Evolutionary conservation across 2,329 filamentous ascomycete genomes (phyloP).

Genomic region (Verruconis gallopava): DNA sequence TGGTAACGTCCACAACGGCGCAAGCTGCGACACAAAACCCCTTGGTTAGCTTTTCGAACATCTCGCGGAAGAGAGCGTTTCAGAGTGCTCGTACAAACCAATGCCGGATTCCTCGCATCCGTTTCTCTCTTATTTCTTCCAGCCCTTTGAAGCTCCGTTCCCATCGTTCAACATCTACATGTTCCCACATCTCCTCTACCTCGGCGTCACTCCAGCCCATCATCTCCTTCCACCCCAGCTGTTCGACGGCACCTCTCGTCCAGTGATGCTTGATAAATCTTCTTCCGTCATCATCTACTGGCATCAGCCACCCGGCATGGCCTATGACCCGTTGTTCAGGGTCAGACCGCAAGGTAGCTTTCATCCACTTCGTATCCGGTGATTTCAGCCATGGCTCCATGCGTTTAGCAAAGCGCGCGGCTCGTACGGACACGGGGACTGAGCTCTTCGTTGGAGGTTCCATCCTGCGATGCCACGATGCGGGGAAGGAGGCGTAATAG

Average conservation of each 20-base stretch:
- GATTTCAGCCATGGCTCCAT: slow-evolving; percentile 6
- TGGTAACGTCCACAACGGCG: slow-evolving; percentile 7
- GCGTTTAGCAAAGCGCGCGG: neutral
- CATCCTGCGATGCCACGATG: slow-evolving; percentile 4
- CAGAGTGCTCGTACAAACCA: neutral
- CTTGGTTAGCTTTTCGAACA: neutral
- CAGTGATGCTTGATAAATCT: slow-evolving; percentile 5
- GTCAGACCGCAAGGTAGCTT: slow-evolving; percentile 1
- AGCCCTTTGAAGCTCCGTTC: neutral
- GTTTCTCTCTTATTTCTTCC: slow-evolving; percentile 1
- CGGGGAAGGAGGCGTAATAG: neutral
- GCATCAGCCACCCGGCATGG: slow-evolving; percentile 6
- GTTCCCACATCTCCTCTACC: neutral
- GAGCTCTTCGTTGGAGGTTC: neutral
- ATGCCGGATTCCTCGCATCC: slow-evolving; percentile 1
- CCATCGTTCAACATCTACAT: slow-evolving; percentile 5
- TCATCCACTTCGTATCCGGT: slow-evolving; percentile 4
- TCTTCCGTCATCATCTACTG: neutral
- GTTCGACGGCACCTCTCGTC: slow-evolving; percentile 1
- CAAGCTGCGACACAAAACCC: too few species aligned
- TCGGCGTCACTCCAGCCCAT: slow-evolving; percentile 3
- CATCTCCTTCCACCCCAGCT: slow-evolving; percentile 2
- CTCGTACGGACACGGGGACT: neutral
- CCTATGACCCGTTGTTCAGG: neutral
- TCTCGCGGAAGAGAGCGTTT: neutral